Conservation (phyloP, 2,329 filamentous ascomycete genomes). For the Aspergillus udagawae region DNA sequence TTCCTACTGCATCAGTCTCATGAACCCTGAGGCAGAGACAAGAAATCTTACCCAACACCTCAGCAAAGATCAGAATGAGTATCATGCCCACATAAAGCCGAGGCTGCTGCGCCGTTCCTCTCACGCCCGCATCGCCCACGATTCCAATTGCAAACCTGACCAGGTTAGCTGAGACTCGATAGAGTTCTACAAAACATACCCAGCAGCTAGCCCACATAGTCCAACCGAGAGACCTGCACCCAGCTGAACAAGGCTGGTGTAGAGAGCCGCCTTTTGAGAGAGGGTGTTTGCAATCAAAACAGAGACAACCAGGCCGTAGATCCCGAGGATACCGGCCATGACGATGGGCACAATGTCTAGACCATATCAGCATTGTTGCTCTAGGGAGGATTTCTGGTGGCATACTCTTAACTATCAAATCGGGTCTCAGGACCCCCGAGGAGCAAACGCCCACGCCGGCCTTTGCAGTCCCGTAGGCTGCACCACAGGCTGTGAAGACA, state of each 20-base stretch:
- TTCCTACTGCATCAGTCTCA: too few relatives aligned
- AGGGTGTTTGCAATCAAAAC: slow-evolving; percentile 80
- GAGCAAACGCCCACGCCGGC: slow-evolving; percentile 97
- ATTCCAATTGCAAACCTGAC: slow-evolving; percentile 76
- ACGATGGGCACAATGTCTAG: slow-evolving; percentile 98
- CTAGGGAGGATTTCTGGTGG: too few relatives aligned
- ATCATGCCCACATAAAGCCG: slow-evolving; percentile 93
- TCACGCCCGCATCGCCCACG: slow-evolving; percentile 58
- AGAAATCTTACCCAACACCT: slow-evolving; percentile 77
- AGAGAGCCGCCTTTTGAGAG: slow-evolving; percentile 67
- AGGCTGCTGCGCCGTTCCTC: slow-evolving; percentile 50
- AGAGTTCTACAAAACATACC: slow-evolving; percentile 29
- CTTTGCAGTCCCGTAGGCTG: slow-evolving; percentile 98
- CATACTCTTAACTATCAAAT: slow-evolving; percentile 98
- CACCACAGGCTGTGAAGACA: slow-evolving; percentile 93
- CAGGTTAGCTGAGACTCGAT: slow-evolving; percentile 8
- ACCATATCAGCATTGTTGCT: too few relatives aligned
- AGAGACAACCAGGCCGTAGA: slow-evolving; percentile 90
- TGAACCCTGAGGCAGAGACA: too few relatives aligned
- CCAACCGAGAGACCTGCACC: slow-evolving; percentile 79
- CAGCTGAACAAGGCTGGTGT: slow-evolving; percentile 79
- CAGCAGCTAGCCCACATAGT: slow-evolving; percentile 76
- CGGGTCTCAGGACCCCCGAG: slow-evolving; percentile 96
- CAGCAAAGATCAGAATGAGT: slow-evolving; percentile 98
- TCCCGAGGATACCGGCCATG: slow-evolving; percentile 99